Conservation (phyloP, 768 basidiomycete species). For the Antrodiella citrinella region DNA sequence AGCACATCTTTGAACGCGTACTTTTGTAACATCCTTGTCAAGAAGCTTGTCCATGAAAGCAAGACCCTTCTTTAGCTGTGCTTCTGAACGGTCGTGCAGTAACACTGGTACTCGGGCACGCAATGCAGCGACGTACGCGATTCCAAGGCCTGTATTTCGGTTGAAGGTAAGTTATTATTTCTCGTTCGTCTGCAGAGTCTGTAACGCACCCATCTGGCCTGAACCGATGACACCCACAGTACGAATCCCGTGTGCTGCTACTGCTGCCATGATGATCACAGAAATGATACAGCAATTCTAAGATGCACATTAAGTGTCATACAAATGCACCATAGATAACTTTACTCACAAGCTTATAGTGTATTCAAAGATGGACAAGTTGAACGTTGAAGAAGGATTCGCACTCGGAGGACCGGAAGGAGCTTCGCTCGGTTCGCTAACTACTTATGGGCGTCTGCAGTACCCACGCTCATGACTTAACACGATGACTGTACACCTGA, state of each 20-base stretch:
- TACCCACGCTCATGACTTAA: too few relatives aligned
- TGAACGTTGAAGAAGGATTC: too few relatives aligned
- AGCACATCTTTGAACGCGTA: neutral
- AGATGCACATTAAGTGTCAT: too few relatives aligned
- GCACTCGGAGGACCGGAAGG: too few relatives aligned
- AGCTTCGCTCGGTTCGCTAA: too few relatives aligned
- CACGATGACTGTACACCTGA: too few relatives aligned
- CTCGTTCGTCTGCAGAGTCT: neutral
- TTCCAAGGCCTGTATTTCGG: slow-evolving; percentile 70
- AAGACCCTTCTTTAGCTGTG: slow-evolving; percentile 69
- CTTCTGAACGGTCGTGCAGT: slow-evolving; percentile 70
- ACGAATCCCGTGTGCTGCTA: slow-evolving; percentile 62
- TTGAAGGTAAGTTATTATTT: neutral
- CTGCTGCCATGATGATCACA: slow-evolving; percentile 29
- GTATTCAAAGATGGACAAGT: too few relatives aligned
- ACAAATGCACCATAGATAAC: too few relatives aligned
- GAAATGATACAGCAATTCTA: too few relatives aligned
- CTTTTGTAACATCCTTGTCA: slow-evolving; percentile 80
- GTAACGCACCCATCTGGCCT: slow-evolving; percentile 58
- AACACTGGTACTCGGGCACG: slow-evolving; percentile 82
- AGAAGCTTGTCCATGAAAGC: slow-evolving; percentile 74
- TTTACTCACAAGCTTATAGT: too few relatives aligned
- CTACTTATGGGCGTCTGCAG: too few relatives aligned
- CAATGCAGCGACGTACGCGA: slow-evolving; percentile 80
- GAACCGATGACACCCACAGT: slow-evolving; percentile 74